Base-by-base conservation (phyloP, 2,329 filamentous ascomycete species). In the Penicillium italicum region DNA sequence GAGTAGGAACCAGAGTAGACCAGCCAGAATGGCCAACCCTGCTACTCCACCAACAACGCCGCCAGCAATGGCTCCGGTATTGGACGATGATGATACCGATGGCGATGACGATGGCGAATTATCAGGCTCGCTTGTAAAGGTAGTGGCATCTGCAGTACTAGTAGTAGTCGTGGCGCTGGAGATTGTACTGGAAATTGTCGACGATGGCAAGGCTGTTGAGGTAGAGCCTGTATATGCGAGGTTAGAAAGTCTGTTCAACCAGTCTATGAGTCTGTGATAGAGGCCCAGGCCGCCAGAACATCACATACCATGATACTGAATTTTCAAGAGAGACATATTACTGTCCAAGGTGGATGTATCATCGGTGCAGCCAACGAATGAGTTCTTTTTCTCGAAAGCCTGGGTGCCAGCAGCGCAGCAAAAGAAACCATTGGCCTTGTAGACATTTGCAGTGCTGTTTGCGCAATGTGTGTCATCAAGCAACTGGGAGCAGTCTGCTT, bases 401-500 rank as follows among this genome's bases (percentile, higher is more conserved):
- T 45, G 45, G 8, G 30, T 33, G 1, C 47, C 60, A 4, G 48
- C 28, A 12, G 60, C 54, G 18, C 66, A 68, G 41, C 66, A 68
- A 34, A 68, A 68, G 22, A 54, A 66, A 11, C 57, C 63, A 6
- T 50, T 48, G 5, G 62, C 61, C 18, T 68, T 51, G 16, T 63
- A 69, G 40, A 69, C 31, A n/a, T 57, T 59, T 22, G 57, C 59
- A 1, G 59, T 62, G 6, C 33, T 46, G 38, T 69, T 63, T 24
- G 64, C 66, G 26, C 66, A 69, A 28, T 62, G 57, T 9, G 20
- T 49, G 36, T 53, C 33, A 18, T 59, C 41, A 3, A 67, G 16
- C 5, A 52, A 46, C 11, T 45, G 30, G 4, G 50, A 52, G 9
- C 64, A 66, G 47, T 65, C 58, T 5, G 61, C 50, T 5, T 56